Base-by-base conservation (phyloP, 78 protist genomes). In the Dictyostelium intermedium region DNA sequence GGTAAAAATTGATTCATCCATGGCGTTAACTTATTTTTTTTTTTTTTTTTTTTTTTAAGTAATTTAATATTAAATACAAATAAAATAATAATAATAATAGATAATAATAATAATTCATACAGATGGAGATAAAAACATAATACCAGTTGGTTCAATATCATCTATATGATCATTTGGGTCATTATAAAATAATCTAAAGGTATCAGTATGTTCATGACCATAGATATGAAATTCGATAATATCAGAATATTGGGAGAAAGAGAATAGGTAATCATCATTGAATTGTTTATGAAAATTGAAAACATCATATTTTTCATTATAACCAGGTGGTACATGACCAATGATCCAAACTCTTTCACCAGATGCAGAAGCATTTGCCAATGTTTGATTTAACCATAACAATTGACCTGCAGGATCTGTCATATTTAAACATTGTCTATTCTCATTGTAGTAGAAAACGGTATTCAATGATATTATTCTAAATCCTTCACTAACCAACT, bases 291-390 rank as follows among this genome's bases (percentile, higher is more conserved):
- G 77, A 23, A 87, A 87, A 69, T 87, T 87, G 16, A 73, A 73
- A 47, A 79, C 11, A 79, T 60, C 37, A 63, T 79, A 87, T 4
- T 87, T 77, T 66, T 79, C 93, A 79, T 74, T 79, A 41, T 79
- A 66, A 6, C 93, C 93, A 11, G 93, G 93, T 79, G 93, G 86
- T 35, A 87, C 93, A 79, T 87, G 93, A 20, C 86, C 93, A 87
- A 87, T 77, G 39, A 87, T 79, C 78, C 25, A 77, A 39, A 87
- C 93, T 25, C 53, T 53, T 66, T 87, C 93, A 79, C 82, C 37
- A 8, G 80, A 45, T n/a, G 1, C 27, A 27, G 27, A 18, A 18
- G 93, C 63, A 23, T 34, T 23, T n/a, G 37, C 13, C 4, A 87
- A 25, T 43, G 93, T 87, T 63, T 35, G 5, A n/a, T 79, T 41